These are phyloP conservation scores for Neurospora cerealis DNA, from an alignment of 495 filamentous ascomycete species.

Conservation along the genomic window DNA sequence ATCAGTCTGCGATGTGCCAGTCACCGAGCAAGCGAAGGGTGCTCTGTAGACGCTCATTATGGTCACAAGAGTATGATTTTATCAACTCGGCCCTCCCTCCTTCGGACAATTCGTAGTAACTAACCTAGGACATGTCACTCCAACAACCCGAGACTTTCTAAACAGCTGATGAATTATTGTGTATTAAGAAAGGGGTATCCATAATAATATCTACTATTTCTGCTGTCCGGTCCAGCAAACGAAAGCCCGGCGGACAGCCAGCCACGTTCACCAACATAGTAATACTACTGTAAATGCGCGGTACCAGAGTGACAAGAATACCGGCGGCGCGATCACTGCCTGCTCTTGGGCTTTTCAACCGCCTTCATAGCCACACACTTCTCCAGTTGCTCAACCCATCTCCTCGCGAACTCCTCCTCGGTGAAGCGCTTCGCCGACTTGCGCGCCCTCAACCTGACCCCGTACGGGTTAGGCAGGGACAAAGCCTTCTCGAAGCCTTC, in stretches of 20 bases:
- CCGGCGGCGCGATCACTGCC: neutral
- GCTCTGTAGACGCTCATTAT: too few relatives aligned
- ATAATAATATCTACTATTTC: too few relatives aligned
- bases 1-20: neutral
- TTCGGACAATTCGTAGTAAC: too few relatives aligned
- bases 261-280: neutral
- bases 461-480: slow-evolving; percentile 53
- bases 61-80: too few relatives aligned
- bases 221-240: neutral
- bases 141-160: too few relatives aligned
- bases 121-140: too few relatives aligned
- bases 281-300: too few relatives aligned
- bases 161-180: too few relatives aligned
- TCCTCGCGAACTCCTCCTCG: slow-evolving; percentile 69
- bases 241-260: neutral
- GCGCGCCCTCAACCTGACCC: slow-evolving; percentile 59
- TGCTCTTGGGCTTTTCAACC: neutral
- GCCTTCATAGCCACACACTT: slow-evolving; percentile 48
- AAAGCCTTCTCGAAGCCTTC: slow-evolving; percentile 67
- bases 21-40: too few relatives aligned
- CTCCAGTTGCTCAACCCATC: slow-evolving; percentile 65
- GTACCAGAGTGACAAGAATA: neutral
- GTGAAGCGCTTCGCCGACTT: slow-evolving; percentile 72
- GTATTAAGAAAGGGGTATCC: too few relatives aligned
- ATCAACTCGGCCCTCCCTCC: too few relatives aligned